These are phyloP conservation scores for Chalciporus sp. DNA, from an alignment of 1,284 basidiomycete species.

Conservation along the genomic window DNA sequence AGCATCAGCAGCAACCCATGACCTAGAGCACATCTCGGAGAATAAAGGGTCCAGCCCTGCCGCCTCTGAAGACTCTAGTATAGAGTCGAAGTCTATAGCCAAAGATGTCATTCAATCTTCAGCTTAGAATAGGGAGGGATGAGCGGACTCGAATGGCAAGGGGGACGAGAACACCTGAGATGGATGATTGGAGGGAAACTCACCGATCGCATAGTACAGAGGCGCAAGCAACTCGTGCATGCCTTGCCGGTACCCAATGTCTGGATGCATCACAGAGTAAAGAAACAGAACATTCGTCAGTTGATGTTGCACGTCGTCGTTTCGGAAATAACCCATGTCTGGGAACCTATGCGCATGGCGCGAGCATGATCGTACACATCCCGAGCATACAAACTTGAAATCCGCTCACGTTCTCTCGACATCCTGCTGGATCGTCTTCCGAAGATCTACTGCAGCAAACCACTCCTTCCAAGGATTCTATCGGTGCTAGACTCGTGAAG, in stretches of 20 bases:
- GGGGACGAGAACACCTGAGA: conserved; percentile 8
- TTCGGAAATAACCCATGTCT: conserved; percentile 86
- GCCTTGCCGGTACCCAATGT: conserved; percentile 90
- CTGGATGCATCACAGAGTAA: conserved; percentile 73
- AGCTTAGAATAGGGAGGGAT: conserved; percentile 25
- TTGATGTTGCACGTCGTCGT: conserved; percentile 71
- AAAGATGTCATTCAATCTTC: conserved; percentile 29
- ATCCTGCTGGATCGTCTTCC: conserved; percentile 87
- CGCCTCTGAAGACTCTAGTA: conserved; percentile 40
- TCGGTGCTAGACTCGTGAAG: conserved; percentile 9
- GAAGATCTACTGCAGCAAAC: conserved; percentile 85
- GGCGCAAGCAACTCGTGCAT: conserved; percentile 96
- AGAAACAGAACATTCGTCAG: conserved; percentile 86
- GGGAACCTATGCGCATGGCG: conserved; percentile 65
- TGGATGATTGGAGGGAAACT: conserved; percentile 12
- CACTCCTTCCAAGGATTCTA: conserved; percentile 93
- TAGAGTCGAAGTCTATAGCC: conserved; percentile 70
- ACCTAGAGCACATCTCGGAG: conserved; percentile 62
- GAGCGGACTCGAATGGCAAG: conserved; percentile 15
- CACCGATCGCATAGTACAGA: conserved; percentile 69
- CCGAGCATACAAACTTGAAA: conserved; percentile 1
- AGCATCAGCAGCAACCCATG: conserved; percentile 81
- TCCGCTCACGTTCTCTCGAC: conserved; percentile 83
- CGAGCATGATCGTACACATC: conserved; percentile 4
- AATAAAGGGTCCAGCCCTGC: conserved; percentile 39